phyloP scores from a whole-genome alignment of 2,329 filamentous ascomycete genomes.

The Davidsoniella australis region DNA sequence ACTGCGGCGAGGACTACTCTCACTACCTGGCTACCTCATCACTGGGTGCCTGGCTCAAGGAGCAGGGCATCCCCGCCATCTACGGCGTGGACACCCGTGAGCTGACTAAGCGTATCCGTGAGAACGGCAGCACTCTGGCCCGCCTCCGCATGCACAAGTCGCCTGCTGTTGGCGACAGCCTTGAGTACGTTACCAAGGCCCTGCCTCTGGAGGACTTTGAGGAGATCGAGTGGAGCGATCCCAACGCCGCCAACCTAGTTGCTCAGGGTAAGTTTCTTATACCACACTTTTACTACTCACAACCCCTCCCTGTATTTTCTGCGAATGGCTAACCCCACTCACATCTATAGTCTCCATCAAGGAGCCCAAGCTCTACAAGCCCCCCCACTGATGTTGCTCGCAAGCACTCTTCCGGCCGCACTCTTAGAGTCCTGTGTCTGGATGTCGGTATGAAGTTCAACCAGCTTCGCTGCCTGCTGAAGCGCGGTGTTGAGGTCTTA shows the following conservation, averaged over 20 bases:
- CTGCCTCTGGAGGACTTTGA: slow-evolving; percentile 44
- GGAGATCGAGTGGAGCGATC: slow-evolving; percentile 72
- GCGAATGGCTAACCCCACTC: slow-evolving; percentile 17
- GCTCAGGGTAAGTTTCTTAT: slow-evolving; percentile 59
- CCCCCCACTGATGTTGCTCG: slow-evolving; percentile 50
- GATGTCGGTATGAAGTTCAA: slow-evolving; percentile 99
- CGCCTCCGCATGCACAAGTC: slow-evolving; percentile 61
- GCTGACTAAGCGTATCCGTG: slow-evolving; percentile 82
- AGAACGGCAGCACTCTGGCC: slow-evolving; percentile 92
- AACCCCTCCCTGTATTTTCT: no score
- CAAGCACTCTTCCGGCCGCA: slow-evolving; percentile 74
- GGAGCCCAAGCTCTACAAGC: slow-evolving; percentile 70
- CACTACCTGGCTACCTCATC: slow-evolving; percentile 86
- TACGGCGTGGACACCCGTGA: slow-evolving; percentile 88
- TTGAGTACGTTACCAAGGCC: slow-evolving; percentile 12
- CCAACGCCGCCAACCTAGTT: slow-evolving; percentile 83
- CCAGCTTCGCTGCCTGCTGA: slow-evolving; percentile 83
- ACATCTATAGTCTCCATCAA: slow-evolving; percentile 62
- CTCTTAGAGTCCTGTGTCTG: slow-evolving; percentile 75
- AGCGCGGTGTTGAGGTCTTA: slow-evolving; percentile 79
- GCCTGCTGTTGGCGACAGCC: slow-evolving; percentile 9
- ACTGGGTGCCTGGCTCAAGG: slow-evolving; percentile 86
- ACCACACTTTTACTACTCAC: neutral
- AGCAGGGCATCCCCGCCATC: slow-evolving; percentile 84
- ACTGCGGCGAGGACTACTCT: slow-evolving; percentile 87